Evolutionary conservation across 257 asterid genomes (phyloP), one percentile per base, ranked within the genome.

Genomic region (Pogostemon cablin): DNA sequence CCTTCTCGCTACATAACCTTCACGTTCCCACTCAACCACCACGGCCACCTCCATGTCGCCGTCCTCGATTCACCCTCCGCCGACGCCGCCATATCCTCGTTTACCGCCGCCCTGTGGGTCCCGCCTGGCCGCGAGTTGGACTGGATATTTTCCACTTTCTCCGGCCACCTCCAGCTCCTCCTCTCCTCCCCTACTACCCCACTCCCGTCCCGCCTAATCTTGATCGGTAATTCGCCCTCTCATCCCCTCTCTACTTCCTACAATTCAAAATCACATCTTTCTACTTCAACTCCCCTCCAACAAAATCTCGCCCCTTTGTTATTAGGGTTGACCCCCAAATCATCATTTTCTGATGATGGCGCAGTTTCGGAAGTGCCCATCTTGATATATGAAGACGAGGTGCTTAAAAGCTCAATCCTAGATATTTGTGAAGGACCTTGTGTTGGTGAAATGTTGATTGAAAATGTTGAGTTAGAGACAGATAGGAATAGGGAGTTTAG

Each of bases 121-220:
- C 96, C 98, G 53, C 81, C 69, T 0, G 81, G 85, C 77, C 98
- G 97, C 63, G 95, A 90, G 62, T 78, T 85, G 35, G 97, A 90
- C 85, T 93, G 98, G 98, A 81, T 76, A 49, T 93, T 93, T 74
- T 84, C 88, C 77, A 87, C 98, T 25, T 73, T 83, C 69, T 41
- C 90, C 72, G 98, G 98, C 72, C 95, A 88, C 75, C 86, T 87
- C 78, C 96, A 93, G 71, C 96, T 93, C 72, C 90, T 93, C 77
- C 84, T 78, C 70, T 60, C 86, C 52, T 80, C 84, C 72, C 67
- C 91, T 42, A 46, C 82, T 40, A 25, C 75, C 69, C 79, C 70
- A 9, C 78, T 80, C 20, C 80, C 86, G 73, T 86, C 95, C 78
- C 97, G 97, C 78, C 85, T 93, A 34, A 79, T 93, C 75, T 67